Base-by-base conservation (phyloP, 2,329 filamentous ascomycete species). In the Apiospora pterosperma region DNA sequence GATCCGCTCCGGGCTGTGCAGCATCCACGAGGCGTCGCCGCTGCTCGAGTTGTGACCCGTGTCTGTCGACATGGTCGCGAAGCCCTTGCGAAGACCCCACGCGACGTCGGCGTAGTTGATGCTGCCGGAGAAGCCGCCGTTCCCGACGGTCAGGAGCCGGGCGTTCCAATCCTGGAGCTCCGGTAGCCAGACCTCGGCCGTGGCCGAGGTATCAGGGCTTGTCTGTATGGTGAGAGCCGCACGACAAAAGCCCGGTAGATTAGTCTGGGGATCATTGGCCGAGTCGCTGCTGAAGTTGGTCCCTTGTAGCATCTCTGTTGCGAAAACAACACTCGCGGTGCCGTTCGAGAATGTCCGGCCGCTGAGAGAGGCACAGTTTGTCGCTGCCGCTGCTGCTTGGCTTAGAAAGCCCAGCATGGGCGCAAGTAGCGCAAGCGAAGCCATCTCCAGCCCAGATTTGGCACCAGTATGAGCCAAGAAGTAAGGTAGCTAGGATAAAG, bases 11-110 rank as follows among this genome's bases (percentile, higher is more conserved):
- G 76, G 71, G 16, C 75, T 69, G 34, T 75, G 67, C 4, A 79
- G 68, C 1, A 78, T 80, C 81, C 81, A 83, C 34, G 67, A 65
- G 10, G 70, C 65, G 62, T 79, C 74, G 1, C 55, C 23, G 4
- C 68, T 41, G 0, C 69, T 68, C 1, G 78, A 79, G 61, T 71
- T 75, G 66, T 83, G 81, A 8, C 81, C 81, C 1, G 78, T 81
- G 67, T 82, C 79, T 0, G 80, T 82, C 2, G 77, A 78, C 12
- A 79, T 68, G 5, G 76, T 71, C 4, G 79, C 79, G 63, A 80
- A 80, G 11, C 80, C 80, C 62, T 80, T 78, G 28, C 73, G 67
- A 0, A 68, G 70, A 1, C 69, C 73, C 1, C 70, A 66, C n/a
- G 72, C 70, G 73, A 77, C 75, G 59, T 75, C 75, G 7, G 73